Conservation (phyloP, 306 rosid genomes). For the Lupinus albus region DNA sequence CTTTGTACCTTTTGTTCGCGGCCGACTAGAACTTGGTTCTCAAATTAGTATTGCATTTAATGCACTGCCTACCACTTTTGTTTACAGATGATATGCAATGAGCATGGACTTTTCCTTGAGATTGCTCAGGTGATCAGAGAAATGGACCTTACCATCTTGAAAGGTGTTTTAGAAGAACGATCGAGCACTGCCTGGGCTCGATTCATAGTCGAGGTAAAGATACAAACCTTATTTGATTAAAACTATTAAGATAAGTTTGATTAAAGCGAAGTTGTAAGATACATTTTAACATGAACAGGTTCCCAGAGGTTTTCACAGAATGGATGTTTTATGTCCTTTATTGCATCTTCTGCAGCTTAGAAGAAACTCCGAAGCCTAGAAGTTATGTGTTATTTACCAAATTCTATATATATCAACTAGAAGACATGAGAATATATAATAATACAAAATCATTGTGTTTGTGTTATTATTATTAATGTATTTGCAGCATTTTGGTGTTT, state of each 20-base stretch:
- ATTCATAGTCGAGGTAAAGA: slow-evolving; percentile 77
- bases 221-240: background rate
- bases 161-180: slow-evolving; percentile 66
- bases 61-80: slow-evolving; percentile 12
- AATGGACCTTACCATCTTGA: slow-evolving; percentile 68
- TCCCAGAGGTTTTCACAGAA: slow-evolving; percentile 83
- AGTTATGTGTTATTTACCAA: background rate
- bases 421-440: slow-evolving; percentile 7
- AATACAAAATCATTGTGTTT: slow-evolving; percentile 16
- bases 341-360: slow-evolving; percentile 79
- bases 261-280: background rate
- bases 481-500: slow-evolving; percentile 9
- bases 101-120: slow-evolving; percentile 77
- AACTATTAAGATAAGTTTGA: background rate
- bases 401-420: background rate
- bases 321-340: slow-evolving; percentile 83
- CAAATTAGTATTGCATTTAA: background rate
- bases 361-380: slow-evolving; percentile 42
- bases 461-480: background rate
- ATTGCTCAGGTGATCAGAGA: slow-evolving; percentile 71
- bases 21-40: background rate
- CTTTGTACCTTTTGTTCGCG: no score
- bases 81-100: slow-evolving; percentile 59
- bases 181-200: slow-evolving; percentile 64
- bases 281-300: slow-evolving; percentile 51